Percentiles rank a stretch among this genome's conserved stretches.
Evolutionary conservation across 2,329 filamentous ascomycete genomes (phyloP).

Genomic region (Xylariaceae sp.): DNA sequence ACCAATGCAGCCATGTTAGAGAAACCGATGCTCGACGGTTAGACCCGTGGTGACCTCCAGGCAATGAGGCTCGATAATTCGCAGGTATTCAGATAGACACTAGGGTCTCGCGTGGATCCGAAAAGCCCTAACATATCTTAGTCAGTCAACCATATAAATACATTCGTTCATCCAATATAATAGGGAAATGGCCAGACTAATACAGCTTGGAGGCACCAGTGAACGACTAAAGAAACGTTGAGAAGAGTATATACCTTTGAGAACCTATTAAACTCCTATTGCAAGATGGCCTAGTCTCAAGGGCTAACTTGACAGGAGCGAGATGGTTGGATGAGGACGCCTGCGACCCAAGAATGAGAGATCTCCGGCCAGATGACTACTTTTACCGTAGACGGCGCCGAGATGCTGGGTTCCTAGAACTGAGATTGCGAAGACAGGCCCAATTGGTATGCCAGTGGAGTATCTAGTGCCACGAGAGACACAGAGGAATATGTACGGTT

Average conservation of each 20-base stretch:
- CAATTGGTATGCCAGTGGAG: conserved; percentile 29
- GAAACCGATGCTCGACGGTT: conserved; percentile 24
- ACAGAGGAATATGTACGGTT: conserved; percentile 32
- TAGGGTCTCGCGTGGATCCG: conserved; percentile 6
- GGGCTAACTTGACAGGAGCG: conserved; percentile 4
- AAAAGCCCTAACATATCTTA: conserved; percentile 4
- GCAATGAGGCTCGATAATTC: conserved; percentile 26
- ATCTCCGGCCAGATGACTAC: conserved; percentile 50
- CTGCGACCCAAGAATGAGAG: conserved; percentile 59
- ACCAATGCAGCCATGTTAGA: conserved; percentile 79
- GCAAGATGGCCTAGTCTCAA: conserved; percentile 8
- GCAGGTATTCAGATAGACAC: conserved; percentile 11
- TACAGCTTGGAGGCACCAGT: background rate
- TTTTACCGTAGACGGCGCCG: conserved; percentile 51
- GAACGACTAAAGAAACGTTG: background rate
- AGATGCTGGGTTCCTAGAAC: conserved; percentile 36
- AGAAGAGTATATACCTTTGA: conserved; percentile 22
- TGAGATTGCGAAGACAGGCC: conserved; percentile 29
- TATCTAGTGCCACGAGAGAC: conserved; percentile 40
- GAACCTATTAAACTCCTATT: conserved; percentile 4
- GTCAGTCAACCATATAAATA: conserved; percentile 16
- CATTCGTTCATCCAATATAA: background rate
- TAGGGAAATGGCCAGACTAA: too few relatives aligned
- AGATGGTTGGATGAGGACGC: conserved; percentile 53
- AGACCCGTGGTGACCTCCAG: conserved; percentile 28